phyloP scores from a whole-genome alignment of 768 basidiomycete genomes.

The Kwoniella dejecticola region DNA sequence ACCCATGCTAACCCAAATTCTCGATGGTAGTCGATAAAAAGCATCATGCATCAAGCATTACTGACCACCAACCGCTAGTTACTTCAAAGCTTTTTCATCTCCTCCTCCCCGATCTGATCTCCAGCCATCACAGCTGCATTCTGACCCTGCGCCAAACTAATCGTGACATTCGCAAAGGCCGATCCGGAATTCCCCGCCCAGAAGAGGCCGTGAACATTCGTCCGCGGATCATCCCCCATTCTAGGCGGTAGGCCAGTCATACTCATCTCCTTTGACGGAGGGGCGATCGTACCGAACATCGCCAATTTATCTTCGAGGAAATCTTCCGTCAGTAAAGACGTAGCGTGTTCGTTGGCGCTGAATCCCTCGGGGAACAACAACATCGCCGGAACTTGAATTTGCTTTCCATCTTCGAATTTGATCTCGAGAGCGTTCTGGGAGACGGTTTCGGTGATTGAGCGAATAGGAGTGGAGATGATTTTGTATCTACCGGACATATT shows the following conservation, averaged over 20 bases:
- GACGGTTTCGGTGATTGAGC: not conserved
- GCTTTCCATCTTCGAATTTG: slow-evolving; percentile 15
- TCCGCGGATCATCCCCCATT: slow-evolving; percentile 39
- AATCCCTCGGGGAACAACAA: slow-evolving; percentile 28
- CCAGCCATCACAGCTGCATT: slow-evolving; percentile 25
- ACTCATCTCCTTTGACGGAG: not conserved
- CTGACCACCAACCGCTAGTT: no score
- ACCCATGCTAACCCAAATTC: no score
- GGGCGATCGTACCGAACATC: slow-evolving; percentile 13
- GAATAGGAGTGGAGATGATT: slow-evolving; percentile 25
- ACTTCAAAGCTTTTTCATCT: slow-evolving; percentile 12
- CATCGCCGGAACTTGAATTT: slow-evolving; percentile 24
- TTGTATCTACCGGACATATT: slow-evolving; percentile 14
- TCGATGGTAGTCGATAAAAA: no score
- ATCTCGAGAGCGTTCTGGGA: slow-evolving; percentile 6
- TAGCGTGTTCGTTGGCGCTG: slow-evolving; percentile 8
- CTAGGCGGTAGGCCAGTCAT: slow-evolving; percentile 6
- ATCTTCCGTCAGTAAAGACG: slow-evolving; percentile 10
- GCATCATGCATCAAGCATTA: no score
- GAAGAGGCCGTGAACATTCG: slow-evolving; percentile 26
- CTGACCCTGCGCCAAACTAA: slow-evolving; percentile 33
- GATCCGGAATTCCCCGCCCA: slow-evolving; percentile 40
- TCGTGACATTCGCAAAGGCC: slow-evolving; percentile 28
- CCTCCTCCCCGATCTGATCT: slow-evolving; percentile 31
- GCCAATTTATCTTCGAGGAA: not conserved